phyloP scores from a whole-genome alignment of 2,329 filamentous ascomycete species.

The Cytospora mali region DNA sequence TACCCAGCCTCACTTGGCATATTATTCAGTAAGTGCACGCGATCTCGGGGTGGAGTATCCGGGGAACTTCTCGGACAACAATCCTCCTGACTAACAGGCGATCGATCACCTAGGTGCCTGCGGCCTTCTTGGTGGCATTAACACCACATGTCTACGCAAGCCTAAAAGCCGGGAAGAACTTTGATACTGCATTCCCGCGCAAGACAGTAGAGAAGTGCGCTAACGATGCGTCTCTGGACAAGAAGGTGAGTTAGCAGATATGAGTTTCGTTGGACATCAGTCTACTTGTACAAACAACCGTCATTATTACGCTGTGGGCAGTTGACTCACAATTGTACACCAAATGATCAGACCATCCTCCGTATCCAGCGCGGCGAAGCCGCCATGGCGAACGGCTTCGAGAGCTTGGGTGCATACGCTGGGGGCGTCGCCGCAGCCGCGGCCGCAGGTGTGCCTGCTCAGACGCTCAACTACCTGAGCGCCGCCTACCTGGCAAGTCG shows the following conservation, averaged over 20 bases:
- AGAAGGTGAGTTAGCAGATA: conserved; percentile 26
- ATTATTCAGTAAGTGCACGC: conserved; percentile 33
- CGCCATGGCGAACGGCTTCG: conserved; percentile 45
- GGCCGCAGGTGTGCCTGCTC: conserved; percentile 42
- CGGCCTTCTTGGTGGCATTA: conserved; percentile 40
- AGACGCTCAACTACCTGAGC: conserved; percentile 45
- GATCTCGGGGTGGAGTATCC: background rate
- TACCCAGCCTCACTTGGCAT: conserved; percentile 33
- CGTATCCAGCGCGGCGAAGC: conserved; percentile 35
- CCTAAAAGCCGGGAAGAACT: conserved; percentile 37
- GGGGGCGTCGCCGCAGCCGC: conserved; percentile 50
- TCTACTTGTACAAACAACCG: no score
- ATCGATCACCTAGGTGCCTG: conserved; percentile 43
- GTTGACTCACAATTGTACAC: background rate
- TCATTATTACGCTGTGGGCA: no score
- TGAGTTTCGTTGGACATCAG: background rate
- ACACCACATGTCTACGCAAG: conserved; percentile 42
- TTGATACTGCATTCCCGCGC: conserved; percentile 45
- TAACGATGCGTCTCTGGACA: conserved; percentile 38
- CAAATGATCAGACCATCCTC: conserved; percentile 23
- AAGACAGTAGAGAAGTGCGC: conserved; percentile 36
- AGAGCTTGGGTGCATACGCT: conserved; percentile 48
- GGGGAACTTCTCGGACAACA: no score
- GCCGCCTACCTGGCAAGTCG: conserved; percentile 45
- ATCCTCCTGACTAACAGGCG: no score